Evolutionary conservation across 768 basidiomycete species (phyloP).

Genomic region (Boletus sensibilis): DNA sequence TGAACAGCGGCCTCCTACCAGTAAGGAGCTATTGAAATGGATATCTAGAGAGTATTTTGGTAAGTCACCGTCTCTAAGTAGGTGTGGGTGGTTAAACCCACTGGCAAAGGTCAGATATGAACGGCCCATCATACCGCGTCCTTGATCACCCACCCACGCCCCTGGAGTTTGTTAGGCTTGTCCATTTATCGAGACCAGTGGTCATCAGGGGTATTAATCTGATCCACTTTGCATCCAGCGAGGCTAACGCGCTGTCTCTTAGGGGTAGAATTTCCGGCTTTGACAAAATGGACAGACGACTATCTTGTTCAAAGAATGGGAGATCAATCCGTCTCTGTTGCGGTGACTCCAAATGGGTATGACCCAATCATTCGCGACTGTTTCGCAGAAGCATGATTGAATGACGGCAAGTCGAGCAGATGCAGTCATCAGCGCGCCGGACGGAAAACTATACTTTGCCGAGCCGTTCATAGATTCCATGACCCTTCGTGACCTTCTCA

Average conservation of each 20-base stretch:
- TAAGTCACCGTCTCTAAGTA: conserved; percentile 3
- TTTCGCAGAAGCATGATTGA: conserved; percentile 12
- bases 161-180: conserved; percentile 65
- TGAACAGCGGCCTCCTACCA: conserved; percentile 13
- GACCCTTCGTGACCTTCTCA: conserved; percentile 58
- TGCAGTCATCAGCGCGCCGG: conserved; percentile 55
- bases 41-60: conserved; percentile 40
- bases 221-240: not conserved
- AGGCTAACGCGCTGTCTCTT: conserved; percentile 2
- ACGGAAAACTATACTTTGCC: conserved; percentile 63
- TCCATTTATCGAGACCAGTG: conserved; percentile 69
- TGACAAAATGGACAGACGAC: conserved; percentile 61
- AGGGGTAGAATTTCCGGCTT: conserved; percentile 51
- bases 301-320: conserved; percentile 61
- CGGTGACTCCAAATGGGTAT: conserved; percentile 84
- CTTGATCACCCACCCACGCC: conserved; percentile 59
- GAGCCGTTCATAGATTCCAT: conserved; percentile 73
- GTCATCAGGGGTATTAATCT: conserved; percentile 60
- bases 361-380: conserved; percentile 13
- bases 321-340: conserved; percentile 59
- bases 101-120: conserved; percentile 46
- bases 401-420: conserved; percentile 62
- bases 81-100: not conserved
- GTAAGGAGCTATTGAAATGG: conserved; percentile 30
- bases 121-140: conserved; percentile 50